Percentiles rank a stretch among this genome's conserved stretches.
phyloP scores from a whole-genome alignment of 2,329 filamentous ascomycete species.

The Fusarium sp. region DNA sequence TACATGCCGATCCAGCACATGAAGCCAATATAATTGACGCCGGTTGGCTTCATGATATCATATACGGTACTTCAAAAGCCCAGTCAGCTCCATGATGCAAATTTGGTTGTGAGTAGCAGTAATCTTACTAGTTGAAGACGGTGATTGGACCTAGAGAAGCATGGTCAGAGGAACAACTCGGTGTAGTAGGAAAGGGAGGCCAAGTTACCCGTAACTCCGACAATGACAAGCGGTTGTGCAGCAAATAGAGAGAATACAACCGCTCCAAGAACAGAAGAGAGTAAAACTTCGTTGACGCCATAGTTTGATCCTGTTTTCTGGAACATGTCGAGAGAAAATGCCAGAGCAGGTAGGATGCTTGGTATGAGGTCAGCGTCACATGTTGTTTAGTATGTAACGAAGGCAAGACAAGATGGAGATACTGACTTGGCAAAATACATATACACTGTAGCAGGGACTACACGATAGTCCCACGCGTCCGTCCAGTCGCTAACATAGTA shows the following conservation, averaged over 20 bases:
- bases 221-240: constrained; percentile 88
- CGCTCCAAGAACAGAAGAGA: constrained; percentile 83
- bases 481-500: constrained; percentile 85
- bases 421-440: constrained; percentile 94
- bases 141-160: constrained; percentile 77
- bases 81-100: background rate
- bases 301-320: constrained; percentile 85
- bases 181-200: background rate
- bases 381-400: too few species aligned
- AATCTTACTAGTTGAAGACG: constrained; percentile 82
- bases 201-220: constrained; percentile 78
- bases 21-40: constrained; percentile 85
- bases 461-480: constrained; percentile 91
- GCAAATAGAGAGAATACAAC: constrained; percentile 83
- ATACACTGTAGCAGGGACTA: constrained; percentile 86
- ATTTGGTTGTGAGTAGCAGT: background rate
- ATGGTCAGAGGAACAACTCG: constrained; percentile 4
- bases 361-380: constrained; percentile 21
- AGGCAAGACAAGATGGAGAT: background rate
- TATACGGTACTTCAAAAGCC: constrained; percentile 75
- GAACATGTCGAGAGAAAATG: constrained; percentile 94
- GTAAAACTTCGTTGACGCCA: constrained; percentile 90
- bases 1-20: constrained; percentile 91
- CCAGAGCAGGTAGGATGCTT: constrained; percentile 86
- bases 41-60: constrained; percentile 82